Conservation (phyloP, 2,329 filamentous ascomycete species). For the Stachybotrys echinatus region DNA sequence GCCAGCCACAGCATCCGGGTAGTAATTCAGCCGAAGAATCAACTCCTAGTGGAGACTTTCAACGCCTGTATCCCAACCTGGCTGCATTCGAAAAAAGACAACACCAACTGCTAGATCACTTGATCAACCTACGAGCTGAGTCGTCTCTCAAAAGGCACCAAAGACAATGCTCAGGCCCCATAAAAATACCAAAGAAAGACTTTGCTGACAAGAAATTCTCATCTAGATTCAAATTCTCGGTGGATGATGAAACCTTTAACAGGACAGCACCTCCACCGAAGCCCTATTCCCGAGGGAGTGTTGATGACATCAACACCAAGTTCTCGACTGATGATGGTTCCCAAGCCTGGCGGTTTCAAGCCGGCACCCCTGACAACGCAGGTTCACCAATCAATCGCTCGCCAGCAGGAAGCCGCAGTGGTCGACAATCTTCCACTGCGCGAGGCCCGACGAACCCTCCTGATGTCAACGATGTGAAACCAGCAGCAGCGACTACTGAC, state of each 20-base stretch:
- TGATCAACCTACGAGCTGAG: conserved; percentile 25
- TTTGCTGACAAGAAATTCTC: conserved; percentile 26
- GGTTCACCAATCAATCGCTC: conserved; percentile 23
- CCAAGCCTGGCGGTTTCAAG: conserved; percentile 46
- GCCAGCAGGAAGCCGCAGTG: conserved; percentile 32
- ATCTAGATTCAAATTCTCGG: conserved; percentile 46
- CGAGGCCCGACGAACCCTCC: conserved; percentile 15
- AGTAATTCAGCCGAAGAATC: neutral
- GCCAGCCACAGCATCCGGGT: neutral
- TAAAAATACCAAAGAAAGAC: neutral
- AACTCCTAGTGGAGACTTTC: conserved; percentile 25
- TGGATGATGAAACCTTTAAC: conserved; percentile 35
- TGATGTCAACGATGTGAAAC: conserved; percentile 13
- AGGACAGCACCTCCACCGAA: conserved; percentile 27
- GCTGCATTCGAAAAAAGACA: conserved; percentile 36
- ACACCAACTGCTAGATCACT: conserved; percentile 26
- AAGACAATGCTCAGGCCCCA: neutral
- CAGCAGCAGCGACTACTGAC: conserved; percentile 15
- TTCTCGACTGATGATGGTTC: conserved; percentile 47
- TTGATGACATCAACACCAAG: conserved; percentile 57
- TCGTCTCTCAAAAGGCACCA: conserved; percentile 10
- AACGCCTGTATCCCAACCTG: conserved; percentile 13
- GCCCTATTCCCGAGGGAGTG: conserved; percentile 43
- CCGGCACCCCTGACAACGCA: conserved; percentile 32
- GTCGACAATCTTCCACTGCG: conserved; percentile 27